Conservation (phyloP, 1,139 yeast species). For the Scheffersomyces stambukii region DNA sequence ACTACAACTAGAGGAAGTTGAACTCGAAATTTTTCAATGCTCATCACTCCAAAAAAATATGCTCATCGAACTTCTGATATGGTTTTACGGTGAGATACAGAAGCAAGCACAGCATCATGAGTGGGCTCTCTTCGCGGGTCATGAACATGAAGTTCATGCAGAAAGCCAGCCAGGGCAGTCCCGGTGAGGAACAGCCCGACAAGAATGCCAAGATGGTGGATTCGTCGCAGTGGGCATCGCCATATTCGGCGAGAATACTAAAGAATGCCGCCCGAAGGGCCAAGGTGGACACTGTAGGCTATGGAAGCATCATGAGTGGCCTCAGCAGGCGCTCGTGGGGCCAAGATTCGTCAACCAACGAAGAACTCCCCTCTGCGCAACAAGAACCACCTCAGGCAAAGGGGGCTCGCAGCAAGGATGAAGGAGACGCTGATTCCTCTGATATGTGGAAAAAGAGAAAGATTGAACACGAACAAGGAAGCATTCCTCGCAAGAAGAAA, state of each 20-base stretch:
- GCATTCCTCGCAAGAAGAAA: slow-evolving; percentile 13
- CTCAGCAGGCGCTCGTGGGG: slow-evolving; percentile 25
- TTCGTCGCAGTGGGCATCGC: slow-evolving; percentile 59
- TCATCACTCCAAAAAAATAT: no score
- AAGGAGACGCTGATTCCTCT: slow-evolving; percentile 14
- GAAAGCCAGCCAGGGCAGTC: slow-evolving; percentile 22
- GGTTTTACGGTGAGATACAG: neutral
- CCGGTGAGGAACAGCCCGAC: slow-evolving; percentile 22
- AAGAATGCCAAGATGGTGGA: slow-evolving; percentile 42
- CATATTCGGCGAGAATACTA: slow-evolving; percentile 23
- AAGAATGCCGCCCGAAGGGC: slow-evolving; percentile 10
- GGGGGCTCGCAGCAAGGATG: neutral
- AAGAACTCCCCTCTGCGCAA: neutral
- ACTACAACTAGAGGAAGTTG: no score
- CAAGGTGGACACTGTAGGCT: slow-evolving; percentile 29
- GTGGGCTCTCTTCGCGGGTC: slow-evolving; percentile 58
- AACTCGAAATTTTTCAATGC: no score
- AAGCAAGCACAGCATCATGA: slow-evolving; percentile 18
- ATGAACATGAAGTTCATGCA: slow-evolving; percentile 69
- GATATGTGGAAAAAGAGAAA: slow-evolving; percentile 27
- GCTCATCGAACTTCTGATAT: no score
- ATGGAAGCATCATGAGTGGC: slow-evolving; percentile 31
- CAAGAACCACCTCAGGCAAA: neutral
- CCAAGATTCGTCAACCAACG: neutral
- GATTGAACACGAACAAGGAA: slow-evolving; percentile 10